Evolutionary conservation across 2,329 filamentous ascomycete genomes (phyloP).

Genomic region (Lomentospora prolificans): DNA sequence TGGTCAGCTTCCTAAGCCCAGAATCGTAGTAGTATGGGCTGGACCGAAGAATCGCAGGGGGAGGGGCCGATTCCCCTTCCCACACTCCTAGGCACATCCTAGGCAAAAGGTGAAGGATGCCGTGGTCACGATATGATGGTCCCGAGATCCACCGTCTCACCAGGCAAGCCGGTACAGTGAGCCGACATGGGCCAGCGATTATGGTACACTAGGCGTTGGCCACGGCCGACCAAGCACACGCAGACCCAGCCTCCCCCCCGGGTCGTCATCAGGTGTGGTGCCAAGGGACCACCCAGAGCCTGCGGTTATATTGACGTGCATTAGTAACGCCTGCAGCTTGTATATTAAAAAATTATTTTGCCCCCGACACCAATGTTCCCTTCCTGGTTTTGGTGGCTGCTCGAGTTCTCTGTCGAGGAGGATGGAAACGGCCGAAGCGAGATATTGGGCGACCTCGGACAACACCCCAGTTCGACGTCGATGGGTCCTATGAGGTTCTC

Average conservation of each 20-base stretch:
- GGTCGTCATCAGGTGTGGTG: conserved; percentile 1
- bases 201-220: neutral
- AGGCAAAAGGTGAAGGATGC: neutral
- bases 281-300: conserved; percentile 2
- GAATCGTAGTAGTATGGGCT: neutral
- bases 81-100: neutral
- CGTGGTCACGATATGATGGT: neutral
- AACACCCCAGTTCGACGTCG: no score
- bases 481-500: neutral
- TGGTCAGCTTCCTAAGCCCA: neutral
- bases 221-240: neutral
- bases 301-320: conserved; percentile 6
- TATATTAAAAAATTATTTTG: conserved; percentile 1
- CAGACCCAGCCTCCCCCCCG: neutral
- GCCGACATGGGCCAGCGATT: neutral
- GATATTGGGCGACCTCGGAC: no score
- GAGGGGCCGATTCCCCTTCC: neutral
- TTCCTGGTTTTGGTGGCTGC: neutral
- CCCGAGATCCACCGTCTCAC: neutral
- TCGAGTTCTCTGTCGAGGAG: neutral
- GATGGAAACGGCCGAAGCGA: neutral
- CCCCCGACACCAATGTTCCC: neutral
- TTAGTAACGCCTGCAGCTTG: neutral
- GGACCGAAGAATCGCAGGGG: no score
- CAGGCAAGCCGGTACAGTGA: neutral